phyloP scores from a whole-genome alignment of 2,329 filamentous ascomycete genomes.

The Tolypocladium pustulatum region DNA sequence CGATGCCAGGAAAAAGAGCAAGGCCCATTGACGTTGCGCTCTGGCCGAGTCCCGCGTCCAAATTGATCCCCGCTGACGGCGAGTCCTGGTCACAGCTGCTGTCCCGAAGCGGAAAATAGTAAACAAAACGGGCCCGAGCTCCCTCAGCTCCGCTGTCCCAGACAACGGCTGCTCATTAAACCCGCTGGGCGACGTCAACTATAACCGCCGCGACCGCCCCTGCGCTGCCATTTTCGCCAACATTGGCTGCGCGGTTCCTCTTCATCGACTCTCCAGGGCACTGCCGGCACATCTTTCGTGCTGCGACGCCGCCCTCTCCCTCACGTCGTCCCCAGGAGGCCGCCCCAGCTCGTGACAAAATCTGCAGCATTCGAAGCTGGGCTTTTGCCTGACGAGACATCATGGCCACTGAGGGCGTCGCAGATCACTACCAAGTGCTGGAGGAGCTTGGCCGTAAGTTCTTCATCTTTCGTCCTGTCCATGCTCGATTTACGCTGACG shows the following conservation, averaged over 20 bases:
- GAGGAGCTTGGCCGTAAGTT: slow-evolving; percentile 89
- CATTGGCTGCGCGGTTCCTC: not conserved
- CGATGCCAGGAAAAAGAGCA: slow-evolving; percentile 10
- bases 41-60: slow-evolving; percentile 1
- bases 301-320: not conserved
- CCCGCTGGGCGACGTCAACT: not conserved
- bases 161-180: slow-evolving; percentile 17
- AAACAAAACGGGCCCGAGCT: slow-evolving; percentile 28
- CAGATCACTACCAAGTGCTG: slow-evolving; percentile 83
- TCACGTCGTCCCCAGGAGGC: not conserved
- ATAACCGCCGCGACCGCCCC: not conserved
- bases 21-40: slow-evolving; percentile 5
- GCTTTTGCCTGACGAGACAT: slow-evolving; percentile 16
- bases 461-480: not conserved
- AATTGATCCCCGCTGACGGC: slow-evolving; percentile 8
- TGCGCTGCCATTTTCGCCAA: not conserved
- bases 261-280: slow-evolving; percentile 1
- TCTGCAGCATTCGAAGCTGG: slow-evolving; percentile 2
- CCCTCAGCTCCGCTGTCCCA: slow-evolving; percentile 19
- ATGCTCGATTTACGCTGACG: slow-evolving; percentile 3
- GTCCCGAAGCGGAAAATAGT: slow-evolving; percentile 27
- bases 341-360: not conserved
- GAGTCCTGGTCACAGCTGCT: slow-evolving; percentile 17
- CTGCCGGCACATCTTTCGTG: not conserved
- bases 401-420: slow-evolving; percentile 57